Evolutionary conservation across 2,329 filamentous ascomycete genomes (phyloP).

Genomic region (Arthroderma sp.): DNA sequence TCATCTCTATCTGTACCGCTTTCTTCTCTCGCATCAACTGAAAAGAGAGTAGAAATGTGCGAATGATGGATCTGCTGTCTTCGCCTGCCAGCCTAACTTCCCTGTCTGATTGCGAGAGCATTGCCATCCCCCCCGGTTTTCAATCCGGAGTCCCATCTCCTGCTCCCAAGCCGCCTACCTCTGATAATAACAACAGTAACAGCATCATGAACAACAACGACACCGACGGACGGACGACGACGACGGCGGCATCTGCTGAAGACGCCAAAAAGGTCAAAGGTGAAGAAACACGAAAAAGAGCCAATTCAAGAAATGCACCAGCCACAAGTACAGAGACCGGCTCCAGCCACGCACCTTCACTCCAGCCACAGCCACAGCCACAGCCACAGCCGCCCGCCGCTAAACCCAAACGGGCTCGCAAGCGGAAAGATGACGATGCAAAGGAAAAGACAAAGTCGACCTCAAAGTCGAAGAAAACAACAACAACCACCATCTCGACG

Average conservation of each 20-base stretch:
- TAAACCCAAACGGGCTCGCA: constrained; percentile 20
- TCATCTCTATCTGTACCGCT: background rate
- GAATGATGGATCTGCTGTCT: constrained; percentile 1
- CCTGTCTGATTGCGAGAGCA: constrained; percentile 9
- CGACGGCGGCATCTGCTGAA: background rate
- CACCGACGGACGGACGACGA: constrained; percentile 1
- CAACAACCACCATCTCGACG: constrained; percentile 6
- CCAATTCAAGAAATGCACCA: background rate
- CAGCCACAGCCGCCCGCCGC: constrained; percentile 9
- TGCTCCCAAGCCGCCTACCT: background rate
- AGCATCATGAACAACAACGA: constrained; percentile 3
- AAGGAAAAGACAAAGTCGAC: constrained; percentile 8
- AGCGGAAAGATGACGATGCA: constrained; percentile 28
- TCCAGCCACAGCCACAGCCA: constrained; percentile 4
- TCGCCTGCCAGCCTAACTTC: constrained; percentile 5
- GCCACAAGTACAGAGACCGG: constrained; percentile 8
- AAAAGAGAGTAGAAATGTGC: background rate
- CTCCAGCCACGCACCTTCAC: constrained; percentile 12
- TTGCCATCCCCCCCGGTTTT: constrained; percentile 7
- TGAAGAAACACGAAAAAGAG: too few species aligned
- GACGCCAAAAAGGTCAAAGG: too few species aligned
- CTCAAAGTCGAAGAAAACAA: background rate
- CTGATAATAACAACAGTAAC: background rate
- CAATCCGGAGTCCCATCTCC: background rate
- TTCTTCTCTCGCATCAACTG: background rate